phyloP scores from a whole-genome alignment of 257 asterid genomes.

The Solanum bukasovii region DNA sequence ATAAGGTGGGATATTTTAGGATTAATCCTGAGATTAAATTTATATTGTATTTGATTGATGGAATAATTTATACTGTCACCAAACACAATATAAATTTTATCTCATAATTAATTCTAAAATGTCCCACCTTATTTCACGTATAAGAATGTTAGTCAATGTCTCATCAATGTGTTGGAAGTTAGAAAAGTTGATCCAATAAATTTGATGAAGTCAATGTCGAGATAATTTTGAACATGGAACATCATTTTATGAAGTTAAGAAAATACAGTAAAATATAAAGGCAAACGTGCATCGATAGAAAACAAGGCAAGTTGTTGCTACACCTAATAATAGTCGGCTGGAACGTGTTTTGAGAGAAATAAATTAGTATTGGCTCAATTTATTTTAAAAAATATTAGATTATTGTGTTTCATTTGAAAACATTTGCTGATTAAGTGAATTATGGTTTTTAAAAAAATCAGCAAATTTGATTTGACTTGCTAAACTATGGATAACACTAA shows the following conservation, averaged over 20 bases:
- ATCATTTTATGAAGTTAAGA: not conserved
- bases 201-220: not conserved
- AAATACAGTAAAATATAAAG: not conserved
- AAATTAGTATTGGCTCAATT: not conserved
- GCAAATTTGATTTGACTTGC: not conserved
- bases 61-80: too few relatives aligned
- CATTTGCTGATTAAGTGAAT: not conserved
- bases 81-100: too few relatives aligned
- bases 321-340: not conserved
- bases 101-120: too few relatives aligned
- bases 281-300: not conserved
- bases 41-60: too few relatives aligned
- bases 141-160: too few relatives aligned
- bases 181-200: not conserved
- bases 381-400: not conserved
- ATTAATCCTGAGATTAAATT: too few relatives aligned
- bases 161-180: not conserved
- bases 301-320: not conserved
- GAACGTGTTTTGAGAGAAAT: not conserved
- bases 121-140: not conserved
- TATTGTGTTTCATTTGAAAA: not conserved
- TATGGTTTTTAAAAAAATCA: not conserved
- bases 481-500: not conserved
- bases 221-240: too few relatives aligned
- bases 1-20: too few relatives aligned